Evolutionary conservation across 148 eudicot genomes (phyloP).

Genomic region (Drosera capensis): DNA sequence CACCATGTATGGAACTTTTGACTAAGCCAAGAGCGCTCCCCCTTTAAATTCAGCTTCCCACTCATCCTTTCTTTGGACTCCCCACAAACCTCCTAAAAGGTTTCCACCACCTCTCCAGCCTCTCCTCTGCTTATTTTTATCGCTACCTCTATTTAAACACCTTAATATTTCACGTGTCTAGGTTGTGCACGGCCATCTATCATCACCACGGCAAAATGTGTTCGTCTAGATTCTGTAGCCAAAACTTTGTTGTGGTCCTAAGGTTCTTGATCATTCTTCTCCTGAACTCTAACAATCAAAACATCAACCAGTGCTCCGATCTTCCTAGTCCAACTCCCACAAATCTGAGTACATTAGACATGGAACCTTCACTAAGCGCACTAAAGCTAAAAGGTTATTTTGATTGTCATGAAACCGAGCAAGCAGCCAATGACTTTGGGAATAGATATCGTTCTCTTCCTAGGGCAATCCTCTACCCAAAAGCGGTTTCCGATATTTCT

Average conservation of each 20-base stretch:
- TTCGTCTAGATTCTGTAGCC: slow-evolving; percentile 13
- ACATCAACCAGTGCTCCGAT: slow-evolving; percentile 31
- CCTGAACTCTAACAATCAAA: slow-evolving; percentile 23
- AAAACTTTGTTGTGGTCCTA: slow-evolving; percentile 13
- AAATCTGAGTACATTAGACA: slow-evolving; percentile 9
- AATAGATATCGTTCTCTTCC: slow-evolving; percentile 49
- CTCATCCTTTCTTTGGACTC: slow-evolving; percentile 12
- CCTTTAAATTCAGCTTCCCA: slow-evolving; percentile 23
- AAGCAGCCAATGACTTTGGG: slow-evolving; percentile 71
- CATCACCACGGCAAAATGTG: slow-evolving; percentile 11
- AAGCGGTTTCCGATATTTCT: slow-evolving; percentile 68
- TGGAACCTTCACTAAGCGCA: slow-evolving; percentile 20
- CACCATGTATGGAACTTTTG: slow-evolving; percentile 17
- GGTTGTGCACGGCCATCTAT: neutral
- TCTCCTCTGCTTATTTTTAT: slow-evolving; percentile 3
- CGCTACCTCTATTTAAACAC: neutral
- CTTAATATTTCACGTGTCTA: neutral
- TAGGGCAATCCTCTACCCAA: slow-evolving; percentile 49
- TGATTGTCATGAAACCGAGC: slow-evolving; percentile 23
- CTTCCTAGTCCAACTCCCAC: slow-evolving; percentile 29
- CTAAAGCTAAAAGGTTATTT: slow-evolving; percentile 42
- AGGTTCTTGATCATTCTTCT: slow-evolving; percentile 24
- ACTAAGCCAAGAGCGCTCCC: slow-evolving; percentile 11
- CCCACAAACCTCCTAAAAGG: slow-evolving; percentile 8
- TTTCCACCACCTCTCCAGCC: neutral